Evolutionary conservation across 495 filamentous ascomycete genomes (phyloP).

Genomic region (Aspergillus heteromorphus): DNA sequence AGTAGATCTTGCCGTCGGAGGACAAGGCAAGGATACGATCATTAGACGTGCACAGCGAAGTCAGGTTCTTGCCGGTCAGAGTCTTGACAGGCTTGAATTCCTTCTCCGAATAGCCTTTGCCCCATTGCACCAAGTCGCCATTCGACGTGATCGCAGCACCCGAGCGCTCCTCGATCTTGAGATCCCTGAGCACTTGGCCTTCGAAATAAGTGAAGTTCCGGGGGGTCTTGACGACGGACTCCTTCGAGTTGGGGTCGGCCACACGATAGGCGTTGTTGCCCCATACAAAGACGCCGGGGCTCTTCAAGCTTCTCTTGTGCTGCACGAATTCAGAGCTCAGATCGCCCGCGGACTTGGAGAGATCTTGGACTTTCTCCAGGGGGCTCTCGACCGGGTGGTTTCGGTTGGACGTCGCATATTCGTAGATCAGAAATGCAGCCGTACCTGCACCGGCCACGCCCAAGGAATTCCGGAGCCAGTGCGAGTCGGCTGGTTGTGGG

Average conservation of each 20-base stretch:
- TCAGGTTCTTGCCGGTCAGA: slow-evolving; percentile 74
- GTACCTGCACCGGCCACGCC: slow-evolving; percentile 33
- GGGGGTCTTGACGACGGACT: slow-evolving; percentile 70
- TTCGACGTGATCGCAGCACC: slow-evolving; percentile 86
- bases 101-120: slow-evolving; percentile 61
- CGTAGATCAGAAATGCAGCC: slow-evolving; percentile 32
- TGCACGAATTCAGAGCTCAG: slow-evolving; percentile 76
- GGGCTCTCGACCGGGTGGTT: slow-evolving; percentile 17
- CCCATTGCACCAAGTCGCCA: slow-evolving; percentile 92
- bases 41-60: slow-evolving; percentile 63
- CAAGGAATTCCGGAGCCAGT: slow-evolving; percentile 34
- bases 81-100: slow-evolving; percentile 59
- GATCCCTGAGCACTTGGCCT: slow-evolving; percentile 73
- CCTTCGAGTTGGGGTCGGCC: slow-evolving; percentile 75
- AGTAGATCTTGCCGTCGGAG: slow-evolving; percentile 77
- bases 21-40: slow-evolving; percentile 81
- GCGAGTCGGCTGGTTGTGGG: slow-evolving; percentile 11
- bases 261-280: slow-evolving; percentile 83
- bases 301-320: slow-evolving; percentile 81
- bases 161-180: slow-evolving; percentile 77
- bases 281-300: slow-evolving; percentile 90
- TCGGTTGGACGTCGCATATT: slow-evolving; percentile 23
- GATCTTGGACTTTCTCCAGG: slow-evolving; percentile 16
- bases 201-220: slow-evolving; percentile 79
- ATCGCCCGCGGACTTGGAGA: slow-evolving; percentile 43